Percentiles rank a stretch among this genome's conserved stretches.
phyloP scores from a whole-genome alignment of 2,329 filamentous ascomycete species.

The Calonectria pauciramosa region DNA sequence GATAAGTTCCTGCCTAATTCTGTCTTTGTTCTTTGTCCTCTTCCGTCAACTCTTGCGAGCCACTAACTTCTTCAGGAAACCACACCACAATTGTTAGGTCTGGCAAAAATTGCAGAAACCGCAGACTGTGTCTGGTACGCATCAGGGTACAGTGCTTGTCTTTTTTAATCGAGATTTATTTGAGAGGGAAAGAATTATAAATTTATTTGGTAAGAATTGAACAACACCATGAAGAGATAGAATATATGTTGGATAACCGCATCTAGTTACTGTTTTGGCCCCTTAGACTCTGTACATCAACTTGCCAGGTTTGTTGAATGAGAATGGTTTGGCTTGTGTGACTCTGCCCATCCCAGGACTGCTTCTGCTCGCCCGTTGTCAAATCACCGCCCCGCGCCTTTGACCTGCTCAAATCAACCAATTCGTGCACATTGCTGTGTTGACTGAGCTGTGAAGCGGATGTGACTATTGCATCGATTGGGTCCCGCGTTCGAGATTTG shows the following conservation, averaged over 20 bases:
- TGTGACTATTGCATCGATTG: slow-evolving; percentile 6
- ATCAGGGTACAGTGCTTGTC: neutral
- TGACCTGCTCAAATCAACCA: slow-evolving; percentile 27
- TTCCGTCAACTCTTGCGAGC: neutral
- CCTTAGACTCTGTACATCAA: slow-evolving; percentile 42
- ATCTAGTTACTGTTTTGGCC: neutral
- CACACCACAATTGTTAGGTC: neutral
- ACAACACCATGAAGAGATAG: neutral
- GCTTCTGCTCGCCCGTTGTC: slow-evolving; percentile 13
- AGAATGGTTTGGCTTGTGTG: slow-evolving; percentile 48
- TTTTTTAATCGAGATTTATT: too few relatives aligned
- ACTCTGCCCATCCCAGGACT: slow-evolving; percentile 39
- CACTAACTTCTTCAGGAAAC: neutral
- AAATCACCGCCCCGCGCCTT: neutral
- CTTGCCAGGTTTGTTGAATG: slow-evolving; percentile 47
- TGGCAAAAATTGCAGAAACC: neutral
- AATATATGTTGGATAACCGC: neutral
- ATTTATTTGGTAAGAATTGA: neutral
- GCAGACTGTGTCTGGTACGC: neutral
- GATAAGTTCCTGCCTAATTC: neutral
- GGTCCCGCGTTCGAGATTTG: slow-evolving; percentile 22
- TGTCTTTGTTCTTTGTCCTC: neutral
- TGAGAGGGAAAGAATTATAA: too few relatives aligned
- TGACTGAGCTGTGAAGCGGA: slow-evolving; percentile 26
- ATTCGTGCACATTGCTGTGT: slow-evolving; percentile 32